Percentiles rank a stretch among this genome's conserved stretches.
phyloP scores from a whole-genome alignment of 768 basidiomycete species.

The Macrolepiota albuminosa region DNA sequence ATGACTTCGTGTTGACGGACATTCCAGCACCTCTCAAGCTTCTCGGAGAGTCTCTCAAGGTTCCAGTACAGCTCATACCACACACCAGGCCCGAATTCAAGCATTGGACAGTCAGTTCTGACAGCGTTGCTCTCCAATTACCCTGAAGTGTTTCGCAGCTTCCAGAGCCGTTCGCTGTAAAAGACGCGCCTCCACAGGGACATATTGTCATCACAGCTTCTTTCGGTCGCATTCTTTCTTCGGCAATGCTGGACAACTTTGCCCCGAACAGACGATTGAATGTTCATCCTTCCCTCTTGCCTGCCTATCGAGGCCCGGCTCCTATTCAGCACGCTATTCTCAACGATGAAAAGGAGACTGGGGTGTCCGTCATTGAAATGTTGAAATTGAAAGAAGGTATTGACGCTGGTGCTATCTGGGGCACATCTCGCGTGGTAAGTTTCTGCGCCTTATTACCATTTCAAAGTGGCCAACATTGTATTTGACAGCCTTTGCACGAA shows the following conservation, averaged over 20 bases:
- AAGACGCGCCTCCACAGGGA: constrained; percentile 24
- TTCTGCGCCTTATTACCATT: neutral
- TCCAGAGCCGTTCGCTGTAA: constrained; percentile 32
- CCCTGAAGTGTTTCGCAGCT: constrained; percentile 17
- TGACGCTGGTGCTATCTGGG: constrained; percentile 77
- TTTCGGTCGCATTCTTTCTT: constrained; percentile 81
- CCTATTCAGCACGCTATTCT: constrained; percentile 84
- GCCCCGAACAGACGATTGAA: constrained; percentile 60
- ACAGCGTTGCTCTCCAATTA: neutral
- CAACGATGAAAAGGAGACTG: constrained; percentile 62
- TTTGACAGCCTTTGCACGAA: constrained; percentile 44
- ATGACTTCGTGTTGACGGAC: constrained; percentile 6
- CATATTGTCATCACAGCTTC: constrained; percentile 83
- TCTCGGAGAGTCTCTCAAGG: constrained; percentile 45
- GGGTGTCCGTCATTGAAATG: constrained; percentile 81
- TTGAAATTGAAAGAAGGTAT: constrained; percentile 63
- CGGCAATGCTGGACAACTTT: constrained; percentile 58
- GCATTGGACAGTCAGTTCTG: constrained; percentile 52
- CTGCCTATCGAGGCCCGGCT: constrained; percentile 84
- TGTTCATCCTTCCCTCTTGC: constrained; percentile 86
- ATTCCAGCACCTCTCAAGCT: constrained; percentile 64
- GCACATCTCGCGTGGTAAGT: constrained; percentile 47
- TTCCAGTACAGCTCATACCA: constrained; percentile 63
- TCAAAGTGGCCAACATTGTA: neutral
- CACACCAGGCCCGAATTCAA: constrained; percentile 53